Percentiles rank a stretch among this genome's conserved stretches.
Evolutionary conservation across 2,329 filamentous ascomycete species (phyloP).

Genomic region (Cercospora berteroae): DNA sequence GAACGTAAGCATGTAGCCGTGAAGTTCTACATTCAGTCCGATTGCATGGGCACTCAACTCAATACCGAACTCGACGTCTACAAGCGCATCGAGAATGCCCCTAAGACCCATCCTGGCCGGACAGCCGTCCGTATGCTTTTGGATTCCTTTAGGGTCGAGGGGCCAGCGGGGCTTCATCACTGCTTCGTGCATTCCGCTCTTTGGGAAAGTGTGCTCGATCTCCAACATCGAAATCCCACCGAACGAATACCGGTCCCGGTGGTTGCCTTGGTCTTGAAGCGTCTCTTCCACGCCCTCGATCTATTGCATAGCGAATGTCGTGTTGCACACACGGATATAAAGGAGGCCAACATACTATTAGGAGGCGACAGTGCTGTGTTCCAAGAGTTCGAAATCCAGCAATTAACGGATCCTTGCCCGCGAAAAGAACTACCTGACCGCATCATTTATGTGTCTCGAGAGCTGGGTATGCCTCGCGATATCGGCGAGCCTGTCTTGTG

Average conservation of each 20-base stretch:
- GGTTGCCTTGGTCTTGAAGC: neutral
- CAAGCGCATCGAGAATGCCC: neutral
- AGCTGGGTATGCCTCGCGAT: conserved; percentile 16
- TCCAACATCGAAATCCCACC: neutral
- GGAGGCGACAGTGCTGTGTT: neutral
- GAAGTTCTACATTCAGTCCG: neutral
- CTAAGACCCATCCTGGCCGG: neutral
- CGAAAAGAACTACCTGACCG: neutral
- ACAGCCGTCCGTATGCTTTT: neutral
- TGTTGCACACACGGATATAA: neutral
- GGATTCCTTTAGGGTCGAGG: neutral
- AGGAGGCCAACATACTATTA: neutral
- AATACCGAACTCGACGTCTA: neutral
- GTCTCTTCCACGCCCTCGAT: neutral
- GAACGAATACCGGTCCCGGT: neutral
- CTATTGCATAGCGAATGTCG: neutral
- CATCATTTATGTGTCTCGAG: conserved; percentile 23
- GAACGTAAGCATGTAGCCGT: neutral
- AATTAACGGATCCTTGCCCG: neutral
- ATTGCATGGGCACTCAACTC: neutral
- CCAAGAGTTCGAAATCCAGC: neutral
- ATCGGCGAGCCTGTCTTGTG: conserved; percentile 17
- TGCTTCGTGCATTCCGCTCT: conserved; percentile 18
- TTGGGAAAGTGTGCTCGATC: neutral
- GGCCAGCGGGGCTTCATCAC: conserved; percentile 1